A percentile compares a stretch with the other conserved stretches of the same genome.
Conservation (phyloP, 371 early-diverging fungal genomes). For the Capniomyces stellatus region DNA sequence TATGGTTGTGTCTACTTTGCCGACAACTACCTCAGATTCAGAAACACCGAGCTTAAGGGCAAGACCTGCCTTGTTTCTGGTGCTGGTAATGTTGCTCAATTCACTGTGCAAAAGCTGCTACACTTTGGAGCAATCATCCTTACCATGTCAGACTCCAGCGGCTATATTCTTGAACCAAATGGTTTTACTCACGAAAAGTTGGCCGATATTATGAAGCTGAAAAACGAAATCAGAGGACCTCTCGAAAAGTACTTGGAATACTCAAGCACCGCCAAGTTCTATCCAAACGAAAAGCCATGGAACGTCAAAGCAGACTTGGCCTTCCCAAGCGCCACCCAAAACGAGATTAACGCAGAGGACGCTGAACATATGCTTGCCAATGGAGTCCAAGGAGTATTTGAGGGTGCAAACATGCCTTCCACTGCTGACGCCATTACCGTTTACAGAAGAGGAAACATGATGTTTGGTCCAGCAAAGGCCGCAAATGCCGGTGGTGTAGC, state of each 20-base stretch:
- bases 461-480: constrained; percentile 30
- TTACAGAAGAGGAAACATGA: constrained; percentile 20
- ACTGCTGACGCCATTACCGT: constrained; percentile 26
- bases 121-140: constrained; percentile 25
- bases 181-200: constrained; percentile 26
- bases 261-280: constrained; percentile 23
- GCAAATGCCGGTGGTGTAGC: constrained; percentile 30
- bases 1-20: constrained; percentile 31
- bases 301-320: constrained; percentile 25
- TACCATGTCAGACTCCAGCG: constrained; percentile 27
- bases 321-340: constrained; percentile 29
- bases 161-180: constrained; percentile 24
- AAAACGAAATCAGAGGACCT: constrained; percentile 24
- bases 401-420: constrained; percentile 31
- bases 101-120: constrained; percentile 27
- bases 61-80: constrained; percentile 27
- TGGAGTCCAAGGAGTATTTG: constrained; percentile 26
- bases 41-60: constrained; percentile 20
- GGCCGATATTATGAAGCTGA: constrained; percentile 24
- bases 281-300: constrained; percentile 26
- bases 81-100: constrained; percentile 28
- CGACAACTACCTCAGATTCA: constrained; percentile 24
- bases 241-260: constrained; percentile 23
- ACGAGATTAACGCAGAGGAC: constrained; percentile 27
- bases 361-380: constrained; percentile 24